Conservation (phyloP, 2,329 filamentous ascomycete genomes). For the Acephala macrosclerotiorum region DNA sequence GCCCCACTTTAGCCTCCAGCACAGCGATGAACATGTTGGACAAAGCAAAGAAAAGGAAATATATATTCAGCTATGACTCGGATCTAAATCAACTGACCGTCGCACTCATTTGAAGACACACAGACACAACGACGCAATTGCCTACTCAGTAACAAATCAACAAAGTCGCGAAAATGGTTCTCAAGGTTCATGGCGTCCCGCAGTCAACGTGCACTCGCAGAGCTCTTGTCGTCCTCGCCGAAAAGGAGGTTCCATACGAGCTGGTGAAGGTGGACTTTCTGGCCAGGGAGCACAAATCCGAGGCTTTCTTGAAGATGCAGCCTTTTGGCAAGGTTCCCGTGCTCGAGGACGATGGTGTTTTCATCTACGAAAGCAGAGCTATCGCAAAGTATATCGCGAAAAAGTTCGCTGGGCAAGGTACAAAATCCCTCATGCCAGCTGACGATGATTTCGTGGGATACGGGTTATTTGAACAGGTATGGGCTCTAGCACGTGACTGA, state of each 20-base stretch:
- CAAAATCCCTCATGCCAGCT: constrained; percentile 36
- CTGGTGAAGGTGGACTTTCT: constrained; percentile 38
- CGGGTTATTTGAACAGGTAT: constrained; percentile 38
- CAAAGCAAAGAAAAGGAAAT: not conserved
- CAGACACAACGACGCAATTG: not conserved
- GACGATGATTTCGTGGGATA: constrained; percentile 37
- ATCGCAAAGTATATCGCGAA: constrained; percentile 42
- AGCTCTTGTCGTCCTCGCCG: constrained; percentile 40
- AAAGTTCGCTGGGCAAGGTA: constrained; percentile 43
- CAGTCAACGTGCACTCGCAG: constrained; percentile 41
- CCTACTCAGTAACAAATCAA: not conserved
- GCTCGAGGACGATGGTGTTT: constrained; percentile 45
- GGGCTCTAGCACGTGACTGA: not conserved
- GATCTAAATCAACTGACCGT: not conserved
- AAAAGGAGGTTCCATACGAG: constrained; percentile 44
- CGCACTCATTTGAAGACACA: not conserved
- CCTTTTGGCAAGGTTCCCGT: constrained; percentile 48
- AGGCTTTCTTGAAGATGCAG: constrained; percentile 39
- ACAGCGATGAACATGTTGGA: not conserved
- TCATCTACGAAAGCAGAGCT: constrained; percentile 45
- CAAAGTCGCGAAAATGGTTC: constrained; percentile 38
- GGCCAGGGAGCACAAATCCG: constrained; percentile 40
- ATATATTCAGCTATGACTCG: not conserved
- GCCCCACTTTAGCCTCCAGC: constrained; percentile 6
- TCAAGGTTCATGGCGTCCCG: constrained; percentile 44